Percentiles rank a stretch among this genome's conserved stretches.
phyloP scores from a whole-genome alignment of 2,329 filamentous ascomycete genomes.

The Pseudocercospora cruenta region DNA sequence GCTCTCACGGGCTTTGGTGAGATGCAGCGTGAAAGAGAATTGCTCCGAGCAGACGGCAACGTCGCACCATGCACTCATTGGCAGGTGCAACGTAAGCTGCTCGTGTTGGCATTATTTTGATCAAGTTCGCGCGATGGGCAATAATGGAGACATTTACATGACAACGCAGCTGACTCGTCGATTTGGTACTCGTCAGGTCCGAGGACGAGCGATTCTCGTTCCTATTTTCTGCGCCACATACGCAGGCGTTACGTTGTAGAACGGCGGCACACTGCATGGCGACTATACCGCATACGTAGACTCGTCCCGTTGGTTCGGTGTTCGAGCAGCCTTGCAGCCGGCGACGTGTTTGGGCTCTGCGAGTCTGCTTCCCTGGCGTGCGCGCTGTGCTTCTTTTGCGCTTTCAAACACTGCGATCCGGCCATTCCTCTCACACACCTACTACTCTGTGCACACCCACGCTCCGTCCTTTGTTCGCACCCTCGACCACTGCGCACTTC shows the following conservation, averaged over 20 bases:
- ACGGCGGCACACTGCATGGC: not conserved
- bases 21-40: not conserved
- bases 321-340: conserved; percentile 1
- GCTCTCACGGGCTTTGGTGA: not conserved
- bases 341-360: not conserved
- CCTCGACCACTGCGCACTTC: not conserved
- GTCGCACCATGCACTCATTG: not conserved
- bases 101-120: not conserved
- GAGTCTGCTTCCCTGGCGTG: not conserved
- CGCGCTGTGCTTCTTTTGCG: not conserved
- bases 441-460: not conserved
- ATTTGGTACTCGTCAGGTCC: not conserved
- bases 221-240: not conserved
- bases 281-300: not conserved
- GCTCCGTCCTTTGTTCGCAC: not conserved
- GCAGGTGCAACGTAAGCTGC: not conserved
- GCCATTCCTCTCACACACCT: not conserved
- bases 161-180: not conserved
- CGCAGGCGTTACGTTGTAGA: not conserved
- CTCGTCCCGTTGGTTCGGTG: not conserved
- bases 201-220: not conserved
- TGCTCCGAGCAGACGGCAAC: not conserved
- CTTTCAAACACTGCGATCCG: not conserved
- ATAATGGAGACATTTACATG: not conserved
- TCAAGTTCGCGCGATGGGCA: not conserved